A percentile compares a stretch with the other conserved stretches of the same genome.
These are phyloP conservation scores for Picochlorum costavermella DNA, from an alignment of 139 green algal species.

Conservation along the genomic window DNA sequence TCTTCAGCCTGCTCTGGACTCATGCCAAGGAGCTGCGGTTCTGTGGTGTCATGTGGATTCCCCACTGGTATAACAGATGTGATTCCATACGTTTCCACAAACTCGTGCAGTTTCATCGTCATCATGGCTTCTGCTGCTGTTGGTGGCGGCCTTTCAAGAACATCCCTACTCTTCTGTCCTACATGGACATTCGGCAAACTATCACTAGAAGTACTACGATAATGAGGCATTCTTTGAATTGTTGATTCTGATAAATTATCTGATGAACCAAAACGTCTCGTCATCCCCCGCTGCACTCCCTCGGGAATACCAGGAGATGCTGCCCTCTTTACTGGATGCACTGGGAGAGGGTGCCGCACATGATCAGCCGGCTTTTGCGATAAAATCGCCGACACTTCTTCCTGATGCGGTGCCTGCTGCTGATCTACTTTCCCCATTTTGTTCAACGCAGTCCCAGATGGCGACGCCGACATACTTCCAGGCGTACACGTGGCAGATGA, in stretches of 20 bases:
- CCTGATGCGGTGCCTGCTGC: not conserved
- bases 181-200: not conserved
- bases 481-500: not conserved
- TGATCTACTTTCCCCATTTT: not conserved
- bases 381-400: not conserved
- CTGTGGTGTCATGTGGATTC: constrained; percentile 19
- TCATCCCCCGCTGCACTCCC: not conserved
- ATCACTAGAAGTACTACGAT: constrained; percentile 6
- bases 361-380: not conserved
- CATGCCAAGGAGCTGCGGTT: constrained; percentile 35
- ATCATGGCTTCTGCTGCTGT: constrained; percentile 18
- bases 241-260: not conserved
- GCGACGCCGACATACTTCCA: not conserved
- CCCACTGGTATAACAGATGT: constrained; percentile 17
- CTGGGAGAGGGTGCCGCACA: not conserved
- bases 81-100: constrained; percentile 11
- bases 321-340: constrained; percentile 2
- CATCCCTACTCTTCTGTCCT: not conserved
- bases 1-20: constrained; percentile 34
- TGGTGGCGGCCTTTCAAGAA: not conserved
- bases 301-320: not conserved
- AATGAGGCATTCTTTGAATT: not conserved
- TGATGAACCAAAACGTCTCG: not conserved
- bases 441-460: not conserved
- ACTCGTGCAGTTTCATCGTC: constrained; percentile 12